Conservation (phyloP, 2,329 filamentous ascomycete species). For the Colletotrichum echinochloae region DNA sequence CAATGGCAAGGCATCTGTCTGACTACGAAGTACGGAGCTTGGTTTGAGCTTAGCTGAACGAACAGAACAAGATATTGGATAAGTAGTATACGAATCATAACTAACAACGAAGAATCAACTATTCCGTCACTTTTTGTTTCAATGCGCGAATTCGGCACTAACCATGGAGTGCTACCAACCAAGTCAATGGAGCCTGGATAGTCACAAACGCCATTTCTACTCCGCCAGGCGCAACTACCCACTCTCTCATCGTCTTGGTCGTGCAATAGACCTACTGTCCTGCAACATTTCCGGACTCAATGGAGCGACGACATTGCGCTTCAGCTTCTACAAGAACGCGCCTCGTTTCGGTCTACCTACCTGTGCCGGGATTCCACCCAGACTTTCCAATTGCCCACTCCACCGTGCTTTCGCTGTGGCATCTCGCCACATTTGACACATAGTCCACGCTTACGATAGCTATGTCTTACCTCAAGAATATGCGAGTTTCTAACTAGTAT, state of each 20-base stretch:
- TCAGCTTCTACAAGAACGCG: background rate
- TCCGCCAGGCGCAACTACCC: background rate
- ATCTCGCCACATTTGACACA: too few species aligned
- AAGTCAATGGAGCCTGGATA: background rate
- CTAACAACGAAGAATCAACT: background rate
- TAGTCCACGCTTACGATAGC: background rate
- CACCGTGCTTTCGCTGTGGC: too few species aligned
- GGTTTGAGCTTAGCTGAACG: background rate
- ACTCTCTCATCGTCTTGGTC: background rate
- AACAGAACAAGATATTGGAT: background rate
- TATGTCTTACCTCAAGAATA: background rate
- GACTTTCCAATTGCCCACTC: background rate
- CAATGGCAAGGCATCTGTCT: too few species aligned
- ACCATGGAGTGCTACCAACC: background rate
- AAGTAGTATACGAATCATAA: background rate
- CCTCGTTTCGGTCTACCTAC: background rate
- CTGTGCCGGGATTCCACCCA: background rate
- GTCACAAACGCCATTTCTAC: background rate
- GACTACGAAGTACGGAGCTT: too few species aligned
- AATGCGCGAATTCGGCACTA: background rate
- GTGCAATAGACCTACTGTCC: background rate
- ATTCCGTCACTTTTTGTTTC: background rate
- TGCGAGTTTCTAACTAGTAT: too few species aligned
- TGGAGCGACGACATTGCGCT: background rate
- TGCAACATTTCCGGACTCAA: background rate